Evolutionary conservation across 2,329 filamentous ascomycete species (phyloP), one percentile per base, ranked within the genome.

Genomic region (Aspergillus tubingensis): DNA sequence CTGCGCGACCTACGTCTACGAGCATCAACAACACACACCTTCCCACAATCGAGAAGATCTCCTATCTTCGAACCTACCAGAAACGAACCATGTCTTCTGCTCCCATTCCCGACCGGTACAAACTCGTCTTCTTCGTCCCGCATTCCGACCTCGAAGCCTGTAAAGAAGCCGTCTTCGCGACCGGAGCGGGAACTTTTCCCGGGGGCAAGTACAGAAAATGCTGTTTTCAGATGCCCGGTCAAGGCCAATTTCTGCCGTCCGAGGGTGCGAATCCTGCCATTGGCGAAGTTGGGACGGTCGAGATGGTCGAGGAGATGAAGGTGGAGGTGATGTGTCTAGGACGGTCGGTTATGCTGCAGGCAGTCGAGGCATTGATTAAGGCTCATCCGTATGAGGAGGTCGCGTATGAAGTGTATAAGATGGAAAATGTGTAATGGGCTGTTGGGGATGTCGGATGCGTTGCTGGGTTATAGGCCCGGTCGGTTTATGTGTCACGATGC

Each of bases 361-460:
- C 78, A 2, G 79, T 81, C 15, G 65, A 75, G 61, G 77, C 72
- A 39, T 65, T 81, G 66, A 62, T 77, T 23, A 70, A 71, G 60
- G 74, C 75, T n/a, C 79, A 81, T 73, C 79, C 79, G 5, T 81
- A 80, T 64, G 79, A 81, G 57, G 76, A 79, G 62, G 75, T 78
- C 23, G 76, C 74, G 11, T 79, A 79, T 68, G 77, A 79, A 62
- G 79, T 80, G 21, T 77, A 76, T 62, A 77, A 73, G 62, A 70
- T 79, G 68, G 79, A 81, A 65, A 68, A 77, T 66, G 69, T 79
- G 30, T 78, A 62, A 67, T 49, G 15, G 15, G 3, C 11, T 5
- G 6, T 50, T n/a, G 6, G 5, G 11, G 44, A 49, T 23, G 44
- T 15, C 10, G n/a, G n/a, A 21, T 15, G 51, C 8, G 32, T 21